Base-by-base conservation (phyloP, 2,329 filamentous ascomycete genomes). In the Allantophomopsis lycopodina region DNA sequence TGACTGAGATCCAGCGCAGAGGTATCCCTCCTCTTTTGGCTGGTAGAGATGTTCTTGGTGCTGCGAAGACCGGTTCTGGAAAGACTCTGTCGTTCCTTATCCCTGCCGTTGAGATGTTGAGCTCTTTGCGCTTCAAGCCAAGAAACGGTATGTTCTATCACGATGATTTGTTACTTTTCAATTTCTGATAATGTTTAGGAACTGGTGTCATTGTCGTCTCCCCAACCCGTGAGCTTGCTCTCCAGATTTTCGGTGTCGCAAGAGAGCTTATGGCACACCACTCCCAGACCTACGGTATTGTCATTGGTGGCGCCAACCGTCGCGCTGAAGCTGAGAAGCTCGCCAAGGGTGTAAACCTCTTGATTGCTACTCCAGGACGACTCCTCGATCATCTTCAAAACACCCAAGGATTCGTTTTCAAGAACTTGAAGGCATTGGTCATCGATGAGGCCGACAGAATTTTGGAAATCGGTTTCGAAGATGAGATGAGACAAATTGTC, bases 391-490 rank as follows among this genome's bases (percentile, higher is more conserved):
- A 98, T 56, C 68, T 98, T 33, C 84, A 91, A 59, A 94, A 89
- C 58, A 96, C 91, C 0, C 81, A 82, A 42, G 79, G 80, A 15
- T 96, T 96, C 48, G 67, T 79, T 1, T 94, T 85, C 72, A 94
- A 94, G 69, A 94, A 95, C 60, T 64, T 94, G 51, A 87, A 88
- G 60, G 83, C 86, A 1, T 69, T 98, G 30, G 76, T 98, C 49
- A 95, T 96, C 49, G 91, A 98, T 53, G 91, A 98, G 64, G 91
- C 91, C 14, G 91, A 98, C 58, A 80, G 91, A 36, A 95, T 98
- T 46, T 67, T 98, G 35, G 91, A 98, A 64, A 85, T 95, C 46
- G 89, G 91, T 52, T 98, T 98, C 69, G 91, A 98, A 61, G 91
- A 96, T 55, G 91, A 98, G 64, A 94, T 98, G 83, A 74, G 85